Evolutionary conservation across 73 alveolate genomes (phyloP).

Genomic region (Symbiodinium natans): DNA sequence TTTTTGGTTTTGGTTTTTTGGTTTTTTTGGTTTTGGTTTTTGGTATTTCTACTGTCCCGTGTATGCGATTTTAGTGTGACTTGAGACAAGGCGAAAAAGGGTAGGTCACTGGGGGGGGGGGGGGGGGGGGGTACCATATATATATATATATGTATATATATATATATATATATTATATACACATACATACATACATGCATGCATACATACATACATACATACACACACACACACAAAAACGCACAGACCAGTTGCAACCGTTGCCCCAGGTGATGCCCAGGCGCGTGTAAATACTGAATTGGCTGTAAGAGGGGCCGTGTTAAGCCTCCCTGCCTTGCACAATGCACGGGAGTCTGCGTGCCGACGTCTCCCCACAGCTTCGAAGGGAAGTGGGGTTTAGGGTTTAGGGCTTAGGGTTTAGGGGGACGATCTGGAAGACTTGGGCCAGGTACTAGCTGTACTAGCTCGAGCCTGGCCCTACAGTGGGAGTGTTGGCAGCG

Average conservation of each 20-base stretch:
- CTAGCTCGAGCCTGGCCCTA: background rate
- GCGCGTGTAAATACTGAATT: conserved; percentile 4
- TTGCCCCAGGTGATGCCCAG: background rate
- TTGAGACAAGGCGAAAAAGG: too few relatives aligned
- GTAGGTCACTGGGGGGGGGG: too few relatives aligned
- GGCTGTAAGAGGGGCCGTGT: background rate
- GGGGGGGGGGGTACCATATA: too few relatives aligned
- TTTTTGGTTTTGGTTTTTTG: too few relatives aligned
- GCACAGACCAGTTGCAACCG: background rate
- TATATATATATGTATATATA: background rate
- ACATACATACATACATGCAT: background rate
- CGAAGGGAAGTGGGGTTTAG: too few relatives aligned
- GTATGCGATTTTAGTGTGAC: too few relatives aligned
- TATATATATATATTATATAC: background rate
- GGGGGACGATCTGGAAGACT: background rate
- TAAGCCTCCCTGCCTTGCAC: background rate
- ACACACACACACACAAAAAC: background rate
- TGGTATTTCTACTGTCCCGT: too few relatives aligned
- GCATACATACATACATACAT: background rate
- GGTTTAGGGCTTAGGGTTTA: too few relatives aligned
- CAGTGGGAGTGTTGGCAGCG: background rate
- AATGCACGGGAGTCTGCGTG: background rate
- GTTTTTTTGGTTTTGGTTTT: too few relatives aligned
- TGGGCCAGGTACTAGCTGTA: too few relatives aligned
- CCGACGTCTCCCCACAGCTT: background rate